Evolutionary conservation across 2,329 filamentous ascomycete genomes (phyloP), one percentile per base, ranked within the genome.

Genomic region (Rhynchosporium agropyri): DNA sequence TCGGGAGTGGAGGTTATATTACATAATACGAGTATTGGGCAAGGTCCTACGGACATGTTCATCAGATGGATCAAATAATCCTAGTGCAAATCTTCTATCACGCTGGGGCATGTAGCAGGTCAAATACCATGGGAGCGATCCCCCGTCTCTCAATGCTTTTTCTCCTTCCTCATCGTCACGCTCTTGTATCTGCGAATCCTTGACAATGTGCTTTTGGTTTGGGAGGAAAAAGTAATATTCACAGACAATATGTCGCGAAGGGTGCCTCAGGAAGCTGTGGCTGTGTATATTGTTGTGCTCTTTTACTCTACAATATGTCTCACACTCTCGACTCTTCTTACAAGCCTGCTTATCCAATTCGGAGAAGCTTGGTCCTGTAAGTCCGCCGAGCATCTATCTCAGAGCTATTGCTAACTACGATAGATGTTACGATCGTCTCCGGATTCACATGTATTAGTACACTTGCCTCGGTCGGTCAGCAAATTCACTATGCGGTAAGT

Each of bases 361-460:
- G 73, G 72, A n/a, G 73, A 74, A 62, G 65, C 64, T 65, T 73
- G 66, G 65, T 69, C 70, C 36, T 74, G 72, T 73, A 68, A 60
- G 66, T 56, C 26, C 20, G 33, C 36, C 38, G 4, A 8, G 26
- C 26, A 54, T 9, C 38, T 46, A 8, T 46, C 51, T 42, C 26
- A 3, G 40, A 46, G 58, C 10, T 2, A 40, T 10, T 49, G 38
- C 61, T 66, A 40, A 65, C 13, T 29, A 5, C 20, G 26, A 28
- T 45, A 74, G 72, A 73, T 64, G 68, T 75, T 5, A 68, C 69
- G 12, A 63, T 74, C 15, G 65, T 74, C 49, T 66, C 69, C 4
- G 55, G 53, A 7, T 73, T 74, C 46, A 69, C 71, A 15, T 63
- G 67, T 4, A 55, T 74, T 26, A 70, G 69, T 57, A 72, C 72